Evolutionary conservation across 495 filamentous ascomycete genomes (phyloP).

Genomic region (Neurospora sp.): DNA sequence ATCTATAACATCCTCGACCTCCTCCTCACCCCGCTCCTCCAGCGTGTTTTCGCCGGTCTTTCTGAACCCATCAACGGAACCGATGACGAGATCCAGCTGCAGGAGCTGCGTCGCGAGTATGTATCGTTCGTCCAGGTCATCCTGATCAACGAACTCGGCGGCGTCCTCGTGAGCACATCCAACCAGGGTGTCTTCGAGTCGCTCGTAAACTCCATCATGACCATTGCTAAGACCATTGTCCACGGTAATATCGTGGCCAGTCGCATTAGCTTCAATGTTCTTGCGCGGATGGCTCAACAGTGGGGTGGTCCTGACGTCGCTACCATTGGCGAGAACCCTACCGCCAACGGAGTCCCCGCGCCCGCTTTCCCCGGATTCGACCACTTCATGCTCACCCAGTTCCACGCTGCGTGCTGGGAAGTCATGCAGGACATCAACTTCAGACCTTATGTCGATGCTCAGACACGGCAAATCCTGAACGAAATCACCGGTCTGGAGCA

Average conservation of each 20-base stretch:
- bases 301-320: conserved; percentile 80
- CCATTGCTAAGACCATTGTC: conserved; percentile 64
- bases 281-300: conserved; percentile 63
- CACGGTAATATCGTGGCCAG: conserved; percentile 61
- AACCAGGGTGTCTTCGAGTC: conserved; percentile 85
- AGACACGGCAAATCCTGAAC: conserved; percentile 69
- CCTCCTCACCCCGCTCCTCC: conserved; percentile 77
- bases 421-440: conserved; percentile 67
- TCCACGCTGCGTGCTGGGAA: conserved; percentile 81
- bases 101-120: conserved; percentile 86
- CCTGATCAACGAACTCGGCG: conserved; percentile 76
- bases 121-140: conserved; percentile 81
- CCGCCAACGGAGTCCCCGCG: conserved; percentile 28
- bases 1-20: conserved; percentile 82
- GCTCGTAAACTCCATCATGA: conserved; percentile 71
- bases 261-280: conserved; percentile 69
- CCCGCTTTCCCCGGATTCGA: conserved; percentile 80
- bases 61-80: conserved; percentile 79
- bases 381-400: conserved; percentile 74
- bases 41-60: conserved; percentile 77
- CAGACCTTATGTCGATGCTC: conserved; percentile 66
- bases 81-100: conserved; percentile 90
- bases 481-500: conserved; percentile 81
- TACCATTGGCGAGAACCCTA: conserved; percentile 37
- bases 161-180: conserved; percentile 75